These are phyloP conservation scores for Trichosphaerium sp. DNA, from an alignment of 78 protist species.

Conservation along the genomic window DNA sequence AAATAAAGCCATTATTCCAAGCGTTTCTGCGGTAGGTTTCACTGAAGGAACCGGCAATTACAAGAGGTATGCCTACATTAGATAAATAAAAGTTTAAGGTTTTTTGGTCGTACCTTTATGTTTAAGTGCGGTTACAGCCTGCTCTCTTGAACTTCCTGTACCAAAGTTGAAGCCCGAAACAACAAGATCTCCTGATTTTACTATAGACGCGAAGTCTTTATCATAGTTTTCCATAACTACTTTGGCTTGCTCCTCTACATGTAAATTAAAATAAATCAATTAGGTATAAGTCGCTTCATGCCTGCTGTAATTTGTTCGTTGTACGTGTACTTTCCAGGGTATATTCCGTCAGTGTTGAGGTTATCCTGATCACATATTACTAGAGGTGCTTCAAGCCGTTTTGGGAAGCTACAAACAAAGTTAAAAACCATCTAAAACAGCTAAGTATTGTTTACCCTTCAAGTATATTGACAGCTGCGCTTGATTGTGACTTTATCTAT, in stretches of 20 bases:
- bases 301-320: conserved; percentile 32
- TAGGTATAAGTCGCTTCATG: not conserved
- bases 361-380: conserved; percentile 42
- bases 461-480: too few species aligned
- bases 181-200: conserved; percentile 16
- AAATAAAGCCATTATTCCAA: conserved; percentile 46
- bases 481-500: too few species aligned
- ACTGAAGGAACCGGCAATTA: conserved; percentile 38
- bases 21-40: conserved; percentile 69
- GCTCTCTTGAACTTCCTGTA: conserved; percentile 51
- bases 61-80: conserved; percentile 7
- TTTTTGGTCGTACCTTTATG: not conserved
- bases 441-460: not conserved
- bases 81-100: not conserved
- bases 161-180: conserved; percentile 66
- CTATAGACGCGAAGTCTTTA: not conserved
- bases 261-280: too few species aligned
- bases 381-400: not conserved
- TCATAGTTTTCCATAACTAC: conserved; percentile 72
- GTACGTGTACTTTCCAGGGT: conserved; percentile 54
- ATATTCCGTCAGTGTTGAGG: conserved; percentile 67
- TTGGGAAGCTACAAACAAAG: conserved; percentile 14
- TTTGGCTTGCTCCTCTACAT: conserved; percentile 20
- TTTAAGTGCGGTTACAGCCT: conserved; percentile 53
- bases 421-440: too few species aligned